Evolutionary conservation across 495 filamentous ascomycete genomes (phyloP).

Genomic region (Trichoderma erinaceum): DNA sequence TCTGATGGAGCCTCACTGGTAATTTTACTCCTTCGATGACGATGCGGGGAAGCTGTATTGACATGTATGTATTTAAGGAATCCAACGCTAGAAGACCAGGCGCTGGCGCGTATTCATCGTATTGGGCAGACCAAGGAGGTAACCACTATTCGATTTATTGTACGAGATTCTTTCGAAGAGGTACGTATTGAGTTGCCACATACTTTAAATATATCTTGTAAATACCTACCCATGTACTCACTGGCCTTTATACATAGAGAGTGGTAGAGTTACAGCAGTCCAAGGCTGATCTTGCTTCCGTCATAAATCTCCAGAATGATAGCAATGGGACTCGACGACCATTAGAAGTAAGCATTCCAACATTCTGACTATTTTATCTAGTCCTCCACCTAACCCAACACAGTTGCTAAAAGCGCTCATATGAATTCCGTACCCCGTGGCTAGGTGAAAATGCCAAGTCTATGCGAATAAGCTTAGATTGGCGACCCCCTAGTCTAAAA

Average conservation of each 20-base stretch:
- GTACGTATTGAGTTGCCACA: constrained; percentile 12
- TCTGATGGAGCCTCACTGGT: constrained; percentile 39
- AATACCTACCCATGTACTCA: background rate
- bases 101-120: constrained; percentile 33
- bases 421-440: background rate
- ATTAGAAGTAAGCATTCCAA: background rate
- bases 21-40: constrained; percentile 19
- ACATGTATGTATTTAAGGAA: constrained; percentile 33
- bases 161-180: constrained; percentile 35
- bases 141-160: constrained; percentile 31
- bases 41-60: constrained; percentile 30
- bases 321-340: background rate
- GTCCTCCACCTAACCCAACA: background rate
- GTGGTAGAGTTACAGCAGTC: constrained; percentile 26
- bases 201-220: too few species aligned
- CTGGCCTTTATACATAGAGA: constrained; percentile 13
- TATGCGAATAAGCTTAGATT: background rate
- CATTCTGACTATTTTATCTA: background rate
- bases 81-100: constrained; percentile 38
- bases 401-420: background rate
- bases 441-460: background rate
- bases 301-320: background rate
- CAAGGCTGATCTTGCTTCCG: constrained; percentile 23
- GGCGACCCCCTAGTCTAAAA: too few species aligned
- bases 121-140: constrained; percentile 36